phyloP scores from a whole-genome alignment of 2,329 filamentous ascomycete species.

The Diplodia sapinea region DNA sequence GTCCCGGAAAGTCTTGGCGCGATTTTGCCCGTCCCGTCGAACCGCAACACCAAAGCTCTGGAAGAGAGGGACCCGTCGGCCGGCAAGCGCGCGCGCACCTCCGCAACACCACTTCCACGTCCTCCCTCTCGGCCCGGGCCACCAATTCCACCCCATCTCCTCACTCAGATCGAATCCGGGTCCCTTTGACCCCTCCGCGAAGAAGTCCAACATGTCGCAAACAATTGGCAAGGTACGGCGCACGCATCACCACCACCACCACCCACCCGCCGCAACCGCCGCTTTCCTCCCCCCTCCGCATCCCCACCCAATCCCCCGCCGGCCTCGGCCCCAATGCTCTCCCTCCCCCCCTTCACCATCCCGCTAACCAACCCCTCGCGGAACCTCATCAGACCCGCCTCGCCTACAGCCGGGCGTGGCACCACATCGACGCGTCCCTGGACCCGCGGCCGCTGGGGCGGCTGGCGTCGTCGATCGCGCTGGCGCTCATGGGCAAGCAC shows the following conservation, averaged over 20 bases:
- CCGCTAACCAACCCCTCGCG: too few species aligned
- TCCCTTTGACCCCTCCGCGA: constrained; percentile 36
- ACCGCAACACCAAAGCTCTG: constrained; percentile 19
- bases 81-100: not conserved
- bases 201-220: constrained; percentile 70
- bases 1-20: constrained; percentile 27
- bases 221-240: constrained; percentile 71
- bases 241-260: constrained; percentile 32
- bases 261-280: not conserved
- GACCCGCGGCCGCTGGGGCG: constrained; percentile 81
- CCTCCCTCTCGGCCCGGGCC: not conserved
- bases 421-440: constrained; percentile 77
- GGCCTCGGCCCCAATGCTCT: not conserved
- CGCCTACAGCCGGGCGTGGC: constrained; percentile 96
- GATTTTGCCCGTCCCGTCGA: constrained; percentile 29
- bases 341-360: too few species aligned
- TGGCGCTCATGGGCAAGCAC: constrained; percentile 95
- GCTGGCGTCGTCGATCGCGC: constrained; percentile 84
- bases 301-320: not conserved
- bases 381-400: constrained; percentile 74
- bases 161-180: constrained; percentile 1
- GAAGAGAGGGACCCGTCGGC: not conserved
- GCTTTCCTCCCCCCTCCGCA: constrained; percentile 1
- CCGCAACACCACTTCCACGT: not conserved
- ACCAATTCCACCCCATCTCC: not conserved